Evolutionary conservation across 345 rosid species (phyloP).

Genomic region (Schrenkiella parvula): DNA sequence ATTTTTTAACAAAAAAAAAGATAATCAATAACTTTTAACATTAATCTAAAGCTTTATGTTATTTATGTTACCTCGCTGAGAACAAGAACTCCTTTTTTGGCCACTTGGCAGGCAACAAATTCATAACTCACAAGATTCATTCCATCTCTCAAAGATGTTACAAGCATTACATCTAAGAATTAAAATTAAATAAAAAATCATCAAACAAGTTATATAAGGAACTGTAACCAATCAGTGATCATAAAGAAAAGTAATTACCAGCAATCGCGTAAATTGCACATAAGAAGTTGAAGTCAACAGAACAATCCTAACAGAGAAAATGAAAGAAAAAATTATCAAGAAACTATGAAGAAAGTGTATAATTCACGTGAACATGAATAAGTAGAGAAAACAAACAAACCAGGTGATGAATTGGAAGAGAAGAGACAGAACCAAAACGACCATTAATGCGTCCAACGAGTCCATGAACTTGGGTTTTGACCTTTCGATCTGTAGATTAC

Average conservation of each 20-base stretch:
- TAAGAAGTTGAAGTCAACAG: conserved; percentile 63
- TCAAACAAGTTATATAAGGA: neutral
- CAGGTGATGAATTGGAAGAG: conserved; percentile 92
- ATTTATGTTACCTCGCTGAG: conserved; percentile 91
- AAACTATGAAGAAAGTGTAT: neutral
- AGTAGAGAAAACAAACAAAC: conserved; percentile 39
- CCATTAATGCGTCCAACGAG: conserved; percentile 96
- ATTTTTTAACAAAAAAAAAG: no score
- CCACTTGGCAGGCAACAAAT: conserved; percentile 90
- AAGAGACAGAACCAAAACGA: conserved; percentile 78
- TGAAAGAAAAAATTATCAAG: neutral
- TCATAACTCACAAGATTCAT: conserved; percentile 98
- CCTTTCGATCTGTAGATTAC: conserved; percentile 51
- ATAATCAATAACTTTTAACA: no score
- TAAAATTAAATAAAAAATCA: neutral
- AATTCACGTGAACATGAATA: neutral
- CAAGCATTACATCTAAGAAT: conserved; percentile 79
- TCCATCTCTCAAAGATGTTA: conserved; percentile 95
- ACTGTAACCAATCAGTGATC: neutral
- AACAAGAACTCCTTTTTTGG: conserved; percentile 91
- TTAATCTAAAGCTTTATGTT: no score
- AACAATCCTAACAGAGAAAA: conserved; percentile 60
- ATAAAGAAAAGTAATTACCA: conserved; percentile 42
- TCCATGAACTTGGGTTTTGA: conserved; percentile 89
- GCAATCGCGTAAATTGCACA: conserved; percentile 91